These are phyloP conservation scores for Microbotryomycetes sp. DNA, from an alignment of 1,284 basidiomycete species.

Conservation along the genomic window DNA sequence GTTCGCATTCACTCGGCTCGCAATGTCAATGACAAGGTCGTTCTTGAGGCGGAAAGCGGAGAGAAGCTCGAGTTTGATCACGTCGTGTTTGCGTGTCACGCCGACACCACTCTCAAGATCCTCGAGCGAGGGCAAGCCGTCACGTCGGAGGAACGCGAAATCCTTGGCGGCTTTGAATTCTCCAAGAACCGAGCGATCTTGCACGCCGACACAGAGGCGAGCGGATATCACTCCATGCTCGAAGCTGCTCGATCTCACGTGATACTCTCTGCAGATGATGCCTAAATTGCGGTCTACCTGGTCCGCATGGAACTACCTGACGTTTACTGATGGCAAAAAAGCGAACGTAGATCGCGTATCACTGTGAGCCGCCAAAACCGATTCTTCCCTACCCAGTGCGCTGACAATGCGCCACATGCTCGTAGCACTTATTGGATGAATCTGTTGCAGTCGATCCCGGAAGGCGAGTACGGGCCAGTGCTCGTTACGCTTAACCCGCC, in stretches of 20 bases:
- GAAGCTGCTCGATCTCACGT: background rate
- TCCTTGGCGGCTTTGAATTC: conserved; percentile 59
- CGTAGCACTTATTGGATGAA: conserved; percentile 62
- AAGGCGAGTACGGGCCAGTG: conserved; percentile 55
- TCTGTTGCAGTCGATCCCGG: conserved; percentile 60
- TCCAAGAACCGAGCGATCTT: conserved; percentile 62
- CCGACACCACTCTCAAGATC: conserved; percentile 58
- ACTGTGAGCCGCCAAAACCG: conserved; percentile 48
- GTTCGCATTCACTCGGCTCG: conserved; percentile 29
- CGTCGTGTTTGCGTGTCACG: conserved; percentile 70
- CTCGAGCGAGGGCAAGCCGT: conserved; percentile 51
- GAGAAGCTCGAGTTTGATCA: conserved; percentile 54
- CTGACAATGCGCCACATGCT: conserved; percentile 43
- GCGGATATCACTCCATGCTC: conserved; percentile 24
- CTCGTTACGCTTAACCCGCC: conserved; percentile 72
- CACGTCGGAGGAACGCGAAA: conserved; percentile 53
- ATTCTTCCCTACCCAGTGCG: conserved; percentile 7
- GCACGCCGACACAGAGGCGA: conserved; percentile 56
- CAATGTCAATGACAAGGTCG: conserved; percentile 38
- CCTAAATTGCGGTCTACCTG: conserved; percentile 55
- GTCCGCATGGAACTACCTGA: conserved; percentile 67
- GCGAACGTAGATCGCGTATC: conserved; percentile 56
- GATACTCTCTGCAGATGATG: conserved; percentile 51
- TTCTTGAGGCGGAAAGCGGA: conserved; percentile 48
- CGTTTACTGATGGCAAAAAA: conserved; percentile 46